Percentiles rank a stretch among this genome's conserved stretches.
phyloP scores from a whole-genome alignment of 78 protist species.

The Speleostelium caveatum region DNA sequence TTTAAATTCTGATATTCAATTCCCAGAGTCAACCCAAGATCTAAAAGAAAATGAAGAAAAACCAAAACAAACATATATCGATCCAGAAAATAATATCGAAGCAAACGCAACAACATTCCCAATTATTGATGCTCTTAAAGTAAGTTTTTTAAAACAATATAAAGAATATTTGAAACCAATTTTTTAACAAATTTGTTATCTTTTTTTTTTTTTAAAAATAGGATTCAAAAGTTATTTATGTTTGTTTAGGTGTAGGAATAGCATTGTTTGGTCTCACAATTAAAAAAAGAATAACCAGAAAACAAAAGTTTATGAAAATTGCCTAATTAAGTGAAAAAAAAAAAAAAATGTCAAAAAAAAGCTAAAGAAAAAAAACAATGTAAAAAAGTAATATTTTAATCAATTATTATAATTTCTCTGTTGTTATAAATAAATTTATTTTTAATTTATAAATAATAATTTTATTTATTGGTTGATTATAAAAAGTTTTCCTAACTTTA shows the following conservation, averaged over 20 bases:
- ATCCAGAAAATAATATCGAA: not conserved
- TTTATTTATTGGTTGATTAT: too few relatives aligned
- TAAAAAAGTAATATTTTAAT: not conserved
- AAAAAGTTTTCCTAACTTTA: too few relatives aligned
- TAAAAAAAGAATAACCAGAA: constrained; percentile 24
- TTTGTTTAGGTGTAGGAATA: constrained; percentile 8
- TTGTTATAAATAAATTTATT: too few relatives aligned
- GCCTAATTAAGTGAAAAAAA: constrained; percentile 6
- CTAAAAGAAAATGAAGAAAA: not conserved
- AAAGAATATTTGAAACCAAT: too few relatives aligned
- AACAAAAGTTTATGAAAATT: constrained; percentile 66
- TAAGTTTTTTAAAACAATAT: too few relatives aligned
- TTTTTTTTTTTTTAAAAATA: too few relatives aligned
- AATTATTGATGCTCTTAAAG: not conserved
- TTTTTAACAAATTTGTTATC: too few relatives aligned
- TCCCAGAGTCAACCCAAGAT: too few relatives aligned
- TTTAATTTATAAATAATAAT: too few relatives aligned
- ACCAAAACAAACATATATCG: not conserved
- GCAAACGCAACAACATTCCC: not conserved
- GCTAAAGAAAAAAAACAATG: not conserved
- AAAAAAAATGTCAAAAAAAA: not conserved
- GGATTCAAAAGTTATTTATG: constrained; percentile 48
- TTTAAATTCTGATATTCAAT: not conserved
- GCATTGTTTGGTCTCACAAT: constrained; percentile 11
- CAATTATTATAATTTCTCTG: too few relatives aligned